phyloP scores from a whole-genome alignment of 805 yeast genomes.

The Saccharomycopsis guyanensis region DNA sequence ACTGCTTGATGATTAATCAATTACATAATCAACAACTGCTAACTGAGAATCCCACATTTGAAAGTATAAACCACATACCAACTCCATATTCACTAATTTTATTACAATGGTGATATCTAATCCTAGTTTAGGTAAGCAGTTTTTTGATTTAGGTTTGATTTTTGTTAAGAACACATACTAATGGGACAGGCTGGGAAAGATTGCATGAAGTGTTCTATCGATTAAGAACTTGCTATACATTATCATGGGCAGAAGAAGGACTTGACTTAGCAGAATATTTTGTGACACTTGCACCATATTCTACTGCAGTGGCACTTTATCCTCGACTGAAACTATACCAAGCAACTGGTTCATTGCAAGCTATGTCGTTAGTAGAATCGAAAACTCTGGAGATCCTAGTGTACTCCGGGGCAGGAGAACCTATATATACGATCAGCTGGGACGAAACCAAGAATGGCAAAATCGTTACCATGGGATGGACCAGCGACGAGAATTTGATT shows the following conservation, averaged over 20 bases:
- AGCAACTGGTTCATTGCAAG: constrained; percentile 6
- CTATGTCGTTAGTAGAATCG: neutral
- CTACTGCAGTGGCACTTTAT: constrained; percentile 49
- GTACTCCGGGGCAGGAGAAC: constrained; percentile 30
- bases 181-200: constrained; percentile 67
- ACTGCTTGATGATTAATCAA: too few species aligned
- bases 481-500: constrained; percentile 44
- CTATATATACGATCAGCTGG: constrained; percentile 31
- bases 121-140: constrained; percentile 12
- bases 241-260: constrained; percentile 39
- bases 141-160: too few species aligned
- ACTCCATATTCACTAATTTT: too few species aligned
- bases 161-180: too few species aligned
- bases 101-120: constrained; percentile 16
- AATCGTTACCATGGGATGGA: constrained; percentile 48
- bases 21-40: too few species aligned
- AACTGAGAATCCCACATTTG: too few species aligned
- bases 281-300: constrained; percentile 43
- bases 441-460: constrained; percentile 41
- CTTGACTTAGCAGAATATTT: constrained; percentile 34
- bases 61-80: too few species aligned
- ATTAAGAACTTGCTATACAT: constrained; percentile 46
- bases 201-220: constrained; percentile 65
- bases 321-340: constrained; percentile 25
- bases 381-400: constrained; percentile 24